Percentiles rank a stretch among this genome's conserved stretches.
These are phyloP conservation scores for Phytophthora colocasiae DNA, from an alignment of 352 stramenopile species.

Conservation along the genomic window DNA sequence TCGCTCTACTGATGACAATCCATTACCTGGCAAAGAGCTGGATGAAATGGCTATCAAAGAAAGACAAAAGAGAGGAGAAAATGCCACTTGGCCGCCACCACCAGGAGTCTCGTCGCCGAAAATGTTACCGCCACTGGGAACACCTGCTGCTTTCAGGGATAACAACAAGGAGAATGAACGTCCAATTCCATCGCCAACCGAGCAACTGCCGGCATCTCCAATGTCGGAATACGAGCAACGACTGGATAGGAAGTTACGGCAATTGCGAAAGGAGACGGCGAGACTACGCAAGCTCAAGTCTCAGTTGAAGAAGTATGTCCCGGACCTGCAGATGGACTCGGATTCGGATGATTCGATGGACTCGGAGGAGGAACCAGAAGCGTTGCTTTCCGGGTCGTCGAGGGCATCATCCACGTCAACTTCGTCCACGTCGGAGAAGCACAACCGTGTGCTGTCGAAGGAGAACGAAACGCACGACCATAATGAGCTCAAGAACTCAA, in stretches of 20 bases:
- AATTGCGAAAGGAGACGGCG: slow-evolving; percentile 50
- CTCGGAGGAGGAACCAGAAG: slow-evolving; percentile 36
- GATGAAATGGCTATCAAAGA: slow-evolving; percentile 22
- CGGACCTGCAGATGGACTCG: slow-evolving; percentile 50
- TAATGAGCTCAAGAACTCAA: slow-evolving; percentile 17
- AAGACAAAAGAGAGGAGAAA: slow-evolving; percentile 24
- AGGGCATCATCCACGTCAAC: slow-evolving; percentile 23
- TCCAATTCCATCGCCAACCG: not conserved
- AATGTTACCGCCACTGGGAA: slow-evolving; percentile 35
- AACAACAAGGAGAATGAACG: not conserved
- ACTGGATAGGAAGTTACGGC: slow-evolving; percentile 53
- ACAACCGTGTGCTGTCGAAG: slow-evolving; percentile 10
- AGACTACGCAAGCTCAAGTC: slow-evolving; percentile 44
- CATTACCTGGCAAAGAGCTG: slow-evolving; percentile 19
- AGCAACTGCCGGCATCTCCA: slow-evolving; percentile 28
- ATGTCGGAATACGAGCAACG: slow-evolving; percentile 49
- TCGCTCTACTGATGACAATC: not conserved
- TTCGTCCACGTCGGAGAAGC: slow-evolving; percentile 17
- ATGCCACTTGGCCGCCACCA: slow-evolving; percentile 35
- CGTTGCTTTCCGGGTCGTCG: slow-evolving; percentile 24
- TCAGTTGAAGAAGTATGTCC: slow-evolving; percentile 62
- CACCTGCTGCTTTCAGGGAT: slow-evolving; percentile 16
- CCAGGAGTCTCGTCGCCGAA: slow-evolving; percentile 30
- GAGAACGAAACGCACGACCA: slow-evolving; percentile 16
- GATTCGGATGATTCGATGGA: slow-evolving; percentile 53